A percentile compares a stretch with the other conserved stretches of the same genome.
Evolutionary conservation across 257 asterid species (phyloP).

Genomic region (Parsonsia alboflavescens): DNA sequence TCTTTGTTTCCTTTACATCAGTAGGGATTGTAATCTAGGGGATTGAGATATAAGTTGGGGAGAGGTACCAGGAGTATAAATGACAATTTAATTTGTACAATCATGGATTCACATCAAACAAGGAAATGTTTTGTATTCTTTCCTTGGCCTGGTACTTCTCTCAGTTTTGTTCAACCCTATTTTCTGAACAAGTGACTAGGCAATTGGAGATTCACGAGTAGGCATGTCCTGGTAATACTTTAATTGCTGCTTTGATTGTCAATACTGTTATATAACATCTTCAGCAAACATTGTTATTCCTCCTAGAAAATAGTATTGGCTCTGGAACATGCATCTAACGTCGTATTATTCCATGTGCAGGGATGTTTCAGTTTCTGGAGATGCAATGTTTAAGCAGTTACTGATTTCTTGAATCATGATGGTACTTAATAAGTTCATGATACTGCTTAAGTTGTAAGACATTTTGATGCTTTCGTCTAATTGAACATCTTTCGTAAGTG

Average conservation of each 20-base stretch:
- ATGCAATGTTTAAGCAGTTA: not conserved
- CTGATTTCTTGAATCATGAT: not conserved
- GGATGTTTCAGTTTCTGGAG: not conserved
- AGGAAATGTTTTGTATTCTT: too few relatives aligned
- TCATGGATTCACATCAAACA: too few relatives aligned
- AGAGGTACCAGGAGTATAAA: too few relatives aligned
- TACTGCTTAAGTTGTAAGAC: not conserved
- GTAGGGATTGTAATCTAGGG: too few relatives aligned
- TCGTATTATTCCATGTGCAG: not conserved
- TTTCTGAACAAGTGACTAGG: too few relatives aligned
- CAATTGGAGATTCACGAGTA: not conserved
- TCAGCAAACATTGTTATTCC: not conserved
- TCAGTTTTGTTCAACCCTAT: too few relatives aligned
- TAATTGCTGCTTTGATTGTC: not conserved
- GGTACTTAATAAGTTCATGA: not conserved
- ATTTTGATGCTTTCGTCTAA: not conserved
- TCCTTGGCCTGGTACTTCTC: too few relatives aligned
- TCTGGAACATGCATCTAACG: not conserved
- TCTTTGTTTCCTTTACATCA: too few relatives aligned
- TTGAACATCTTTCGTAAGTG: too few relatives aligned
- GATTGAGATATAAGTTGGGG: too few relatives aligned
- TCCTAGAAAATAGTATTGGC: not conserved
- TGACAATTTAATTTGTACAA: too few relatives aligned
- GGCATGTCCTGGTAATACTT: not conserved
- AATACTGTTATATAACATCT: not conserved